Conservation (phyloP, 192 early-diverging fungal species). For the Piromyces finnis region DNA sequence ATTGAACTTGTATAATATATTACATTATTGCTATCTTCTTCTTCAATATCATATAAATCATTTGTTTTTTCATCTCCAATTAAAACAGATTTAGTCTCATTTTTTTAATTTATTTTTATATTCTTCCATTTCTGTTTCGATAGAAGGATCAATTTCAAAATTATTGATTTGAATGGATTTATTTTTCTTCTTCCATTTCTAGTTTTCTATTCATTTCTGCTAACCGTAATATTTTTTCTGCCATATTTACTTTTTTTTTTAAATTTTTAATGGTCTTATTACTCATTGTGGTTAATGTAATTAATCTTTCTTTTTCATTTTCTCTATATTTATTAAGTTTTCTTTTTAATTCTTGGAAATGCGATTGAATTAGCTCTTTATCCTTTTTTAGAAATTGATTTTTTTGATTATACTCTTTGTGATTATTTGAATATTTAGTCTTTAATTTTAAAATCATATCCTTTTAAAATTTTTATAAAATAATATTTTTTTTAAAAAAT, state of each 20-base stretch:
- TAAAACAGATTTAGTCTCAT: not conserved
- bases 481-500: no score
- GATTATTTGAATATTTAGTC: conserved; percentile 14
- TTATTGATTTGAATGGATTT: not conserved
- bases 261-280: conserved; percentile 22
- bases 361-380: conserved; percentile 30
- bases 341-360: conserved; percentile 33
- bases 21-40: no score
- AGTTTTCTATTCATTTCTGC: conserved; percentile 47
- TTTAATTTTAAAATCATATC: conserved; percentile 35
- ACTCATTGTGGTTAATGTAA: conserved; percentile 22
- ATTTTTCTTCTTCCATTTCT: conserved; percentile 37
- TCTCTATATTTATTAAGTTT: conserved; percentile 34
- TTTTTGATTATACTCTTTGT: conserved; percentile 26
- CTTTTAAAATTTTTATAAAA: no score
- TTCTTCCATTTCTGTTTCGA: not conserved
- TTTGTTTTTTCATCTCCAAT: not conserved
- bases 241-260: conserved; percentile 23
- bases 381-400: conserved; percentile 22
- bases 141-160: not conserved
- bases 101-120: not conserved
- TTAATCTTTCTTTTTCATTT: conserved; percentile 21
- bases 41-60: not conserved
- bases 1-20: no score
- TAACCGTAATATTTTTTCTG: conserved; percentile 36